Base-by-base conservation (phyloP, 2,329 filamentous ascomycete genomes). In the Sclerotinia glacialis region DNA sequence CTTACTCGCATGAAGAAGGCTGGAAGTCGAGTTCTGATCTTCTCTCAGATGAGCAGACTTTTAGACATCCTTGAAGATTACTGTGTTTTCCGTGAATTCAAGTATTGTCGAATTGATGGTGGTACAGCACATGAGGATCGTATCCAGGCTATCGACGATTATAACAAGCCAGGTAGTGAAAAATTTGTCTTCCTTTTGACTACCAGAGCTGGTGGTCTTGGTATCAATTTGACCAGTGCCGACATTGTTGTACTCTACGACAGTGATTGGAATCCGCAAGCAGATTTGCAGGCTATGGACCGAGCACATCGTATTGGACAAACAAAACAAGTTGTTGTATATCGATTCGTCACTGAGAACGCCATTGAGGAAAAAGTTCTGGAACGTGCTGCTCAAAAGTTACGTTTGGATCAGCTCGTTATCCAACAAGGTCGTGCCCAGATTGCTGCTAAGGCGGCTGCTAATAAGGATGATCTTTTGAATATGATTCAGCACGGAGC, bases 401-500 rank as follows among this genome's bases (percentile, higher is more conserved):
- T 99, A 68, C 92, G 95, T 69, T 86, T 99, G 37, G 95, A 99
- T 75, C 95, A 99, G 78, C 85, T 99, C 28, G 95, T 99, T 73
- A 99, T 99, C 74, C 95, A 99, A 76, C 95, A 99, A 81, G 95
- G 95, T 23, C 92, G 95, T 69, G 89, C 94, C 59, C 95, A 98
- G 77, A 90, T 90, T 70, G 92, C 93, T 64, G 89, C 89, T 26
- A 97, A 97, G 82, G 90, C 91, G 59, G 92, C 93, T 9, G 92
- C 93, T 0, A 96, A 93, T 69, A 99, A 99, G 79, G 95, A 98
- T 69, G 95, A 99, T 75, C 85, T 99, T 52, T 82, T 99, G 54
- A 95, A 87, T 70, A 99, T 99, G 95, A 99, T 99, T 75, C 95
- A 99, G 77, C 95, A 99, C 75, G 95, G 95, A 69, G 95, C 96